Base-by-base conservation (phyloP, 2,329 filamentous ascomycete genomes). In the Fusarium tjaetaba region DNA sequence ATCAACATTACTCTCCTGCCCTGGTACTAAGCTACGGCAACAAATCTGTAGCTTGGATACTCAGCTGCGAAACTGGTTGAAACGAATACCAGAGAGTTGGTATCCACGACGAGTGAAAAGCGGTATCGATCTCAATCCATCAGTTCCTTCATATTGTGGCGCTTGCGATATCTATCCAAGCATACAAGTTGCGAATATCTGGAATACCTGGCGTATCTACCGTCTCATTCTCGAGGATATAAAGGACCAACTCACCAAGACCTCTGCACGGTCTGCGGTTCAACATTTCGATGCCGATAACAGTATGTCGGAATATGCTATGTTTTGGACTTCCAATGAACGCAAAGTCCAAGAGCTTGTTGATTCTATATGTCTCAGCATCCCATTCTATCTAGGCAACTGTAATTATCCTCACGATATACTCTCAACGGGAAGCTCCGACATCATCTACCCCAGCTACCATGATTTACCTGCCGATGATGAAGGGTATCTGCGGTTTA, bases 331-430 rank as follows among this genome's bases (percentile, higher is more conserved):
- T 16, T 32, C 9, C 18, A 30, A 30, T 20, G 4, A 16, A 4
- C 6, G 0, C 7, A 13, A 2, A 42, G 3, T 34, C 4, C 52
- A 49, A 18, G 20, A 68, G 5, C 30, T 74, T 14, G 8, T 74
- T 3, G 22, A 68, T 14, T 53, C 56, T 7, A 39, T 76, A 7
- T 73, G 71, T 8, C 18, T 55, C 2, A 74, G 71, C 16, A 34
- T 76, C 9, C 71, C 71, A 2, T 76, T 74, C 16, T 76, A 76
- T 36, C 69, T 76, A 4, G 74, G 74, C 0, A 74, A 69, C 7
- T 52, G 64, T 9, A 42, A 20, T 2, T 18, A 18, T 15, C 7
- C 48, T 1, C 2, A 59, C 18, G 18, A 36, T 28, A 7, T 58
- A 10, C 22, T 64, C 22, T 38, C 20, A 20, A 39, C 43, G 16